These are phyloP conservation scores for Fusarium odoratissimum DNA, from an alignment of 2,329 filamentous ascomycete species.

Conservation along the genomic window DNA sequence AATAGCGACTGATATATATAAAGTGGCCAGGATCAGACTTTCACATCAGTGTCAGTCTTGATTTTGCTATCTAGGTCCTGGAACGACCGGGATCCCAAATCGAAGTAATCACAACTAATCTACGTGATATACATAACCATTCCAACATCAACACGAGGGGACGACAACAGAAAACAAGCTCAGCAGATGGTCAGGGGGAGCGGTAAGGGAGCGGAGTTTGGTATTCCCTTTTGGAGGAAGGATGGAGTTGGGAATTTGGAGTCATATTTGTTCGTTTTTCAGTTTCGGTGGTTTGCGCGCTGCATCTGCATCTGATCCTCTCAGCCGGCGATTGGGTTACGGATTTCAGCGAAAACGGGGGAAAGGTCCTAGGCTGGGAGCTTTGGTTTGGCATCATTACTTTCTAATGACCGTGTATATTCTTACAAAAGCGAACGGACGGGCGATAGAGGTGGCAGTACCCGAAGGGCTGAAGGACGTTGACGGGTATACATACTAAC, in stretches of 20 bases:
- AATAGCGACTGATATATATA: conserved; percentile 12
- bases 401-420: conserved; percentile 48
- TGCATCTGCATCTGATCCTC: conserved; percentile 49
- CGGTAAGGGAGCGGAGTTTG: conserved; percentile 42
- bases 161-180: conserved; percentile 5
- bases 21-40: conserved; percentile 8
- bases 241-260: conserved; percentile 49
- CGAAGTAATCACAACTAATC: background rate
- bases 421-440: conserved; percentile 44
- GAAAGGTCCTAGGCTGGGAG: conserved; percentile 44
- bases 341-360: conserved; percentile 44
- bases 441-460: conserved; percentile 39
- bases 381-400: conserved; percentile 47
- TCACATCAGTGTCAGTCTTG: conserved; percentile 1
- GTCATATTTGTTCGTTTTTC: conserved; percentile 50
- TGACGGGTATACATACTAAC: conserved; percentile 22
- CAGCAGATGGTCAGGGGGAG: conserved; percentile 13
- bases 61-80: conserved; percentile 2
- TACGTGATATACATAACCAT: conserved; percentile 8
- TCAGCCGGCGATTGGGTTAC: conserved; percentile 43
- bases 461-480: conserved; percentile 32
- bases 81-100: background rate
- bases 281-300: conserved; percentile 47
- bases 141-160: conserved; percentile 3
- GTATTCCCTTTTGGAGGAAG: conserved; percentile 46